Evolutionary conservation across 768 basidiomycete genomes (phyloP).

Genomic region (Dioszegia aurantiaca): DNA sequence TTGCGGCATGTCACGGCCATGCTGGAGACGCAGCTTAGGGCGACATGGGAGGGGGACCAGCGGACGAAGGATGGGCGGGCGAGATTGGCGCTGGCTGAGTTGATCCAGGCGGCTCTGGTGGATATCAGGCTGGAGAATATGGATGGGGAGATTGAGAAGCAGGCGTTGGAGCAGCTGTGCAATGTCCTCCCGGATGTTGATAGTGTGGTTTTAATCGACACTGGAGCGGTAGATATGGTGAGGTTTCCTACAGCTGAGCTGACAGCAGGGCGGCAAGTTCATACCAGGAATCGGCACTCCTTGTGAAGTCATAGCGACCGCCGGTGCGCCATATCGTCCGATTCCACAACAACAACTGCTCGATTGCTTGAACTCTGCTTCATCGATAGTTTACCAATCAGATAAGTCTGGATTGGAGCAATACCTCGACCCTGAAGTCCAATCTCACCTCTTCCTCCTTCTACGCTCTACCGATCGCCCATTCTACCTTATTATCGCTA

Average conservation of each 20-base stretch:
- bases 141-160: not conserved
- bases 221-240: not conserved
- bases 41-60: slow-evolving; percentile 40
- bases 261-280: not conserved
- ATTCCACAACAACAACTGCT: not conserved
- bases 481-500: slow-evolving; percentile 28
- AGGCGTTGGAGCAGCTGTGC: not conserved
- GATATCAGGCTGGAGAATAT: not conserved
- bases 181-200: not conserved
- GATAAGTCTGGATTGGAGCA: slow-evolving; percentile 24
- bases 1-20: slow-evolving; percentile 25
- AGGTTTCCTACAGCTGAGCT: not conserved
- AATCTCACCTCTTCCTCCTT: slow-evolving; percentile 23
- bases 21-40: slow-evolving; percentile 34
- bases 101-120: slow-evolving; percentile 32
- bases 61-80: slow-evolving; percentile 31
- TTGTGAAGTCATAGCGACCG: not conserved
- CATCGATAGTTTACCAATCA: not conserved
- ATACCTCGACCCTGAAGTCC: slow-evolving; percentile 18
- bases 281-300: not conserved
- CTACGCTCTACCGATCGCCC: slow-evolving; percentile 28
- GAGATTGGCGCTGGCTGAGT: slow-evolving; percentile 27
- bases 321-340: not conserved
- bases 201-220: not conserved
- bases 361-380: not conserved